These are phyloP conservation scores for Cercophora sp. DNA, from an alignment of 495 filamentous ascomycete species.

Conservation along the genomic window DNA sequence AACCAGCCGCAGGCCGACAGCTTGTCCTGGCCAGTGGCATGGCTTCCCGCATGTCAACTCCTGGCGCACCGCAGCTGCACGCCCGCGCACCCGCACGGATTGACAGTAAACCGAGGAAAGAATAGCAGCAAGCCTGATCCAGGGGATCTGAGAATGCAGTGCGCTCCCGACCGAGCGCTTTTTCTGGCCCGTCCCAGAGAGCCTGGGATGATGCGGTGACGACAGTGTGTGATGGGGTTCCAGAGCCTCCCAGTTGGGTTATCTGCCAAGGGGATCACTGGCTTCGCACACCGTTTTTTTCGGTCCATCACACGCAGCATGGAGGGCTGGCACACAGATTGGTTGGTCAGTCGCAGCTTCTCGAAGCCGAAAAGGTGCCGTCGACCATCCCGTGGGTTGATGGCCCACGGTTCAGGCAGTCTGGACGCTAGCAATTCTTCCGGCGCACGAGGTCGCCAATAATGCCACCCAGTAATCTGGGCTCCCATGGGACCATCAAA, in stretches of 20 bases:
- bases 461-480: slow-evolving; percentile 24
- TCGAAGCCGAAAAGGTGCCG: slow-evolving; percentile 13
- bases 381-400: slow-evolving; percentile 10
- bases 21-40: neutral
- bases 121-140: slow-evolving; percentile 5
- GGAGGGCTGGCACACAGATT: slow-evolving; percentile 5
- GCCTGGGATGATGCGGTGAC: neutral
- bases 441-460: slow-evolving; percentile 20
- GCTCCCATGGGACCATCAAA: slow-evolving; percentile 6
- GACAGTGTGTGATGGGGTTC: slow-evolving; percentile 9
- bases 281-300: slow-evolving; percentile 13
- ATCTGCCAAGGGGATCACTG: slow-evolving; percentile 6
- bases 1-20: neutral
- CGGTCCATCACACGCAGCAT: neutral
- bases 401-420: slow-evolving; percentile 15
- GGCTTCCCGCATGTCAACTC: neutral
- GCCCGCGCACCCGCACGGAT: slow-evolving; percentile 5
- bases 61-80: slow-evolving; percentile 3
- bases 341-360: slow-evolving; percentile 13
- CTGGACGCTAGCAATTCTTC: slow-evolving; percentile 11
- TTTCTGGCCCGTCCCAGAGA: neutral
- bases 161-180: neutral
- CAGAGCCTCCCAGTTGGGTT: slow-evolving; percentile 4
- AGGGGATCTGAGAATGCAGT: neutral
- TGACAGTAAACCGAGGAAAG: neutral